A percentile compares a stretch with the other conserved stretches of the same genome.
phyloP scores from a whole-genome alignment of 1,284 basidiomycete species.

The Fomitopsis schrenkii region DNA sequence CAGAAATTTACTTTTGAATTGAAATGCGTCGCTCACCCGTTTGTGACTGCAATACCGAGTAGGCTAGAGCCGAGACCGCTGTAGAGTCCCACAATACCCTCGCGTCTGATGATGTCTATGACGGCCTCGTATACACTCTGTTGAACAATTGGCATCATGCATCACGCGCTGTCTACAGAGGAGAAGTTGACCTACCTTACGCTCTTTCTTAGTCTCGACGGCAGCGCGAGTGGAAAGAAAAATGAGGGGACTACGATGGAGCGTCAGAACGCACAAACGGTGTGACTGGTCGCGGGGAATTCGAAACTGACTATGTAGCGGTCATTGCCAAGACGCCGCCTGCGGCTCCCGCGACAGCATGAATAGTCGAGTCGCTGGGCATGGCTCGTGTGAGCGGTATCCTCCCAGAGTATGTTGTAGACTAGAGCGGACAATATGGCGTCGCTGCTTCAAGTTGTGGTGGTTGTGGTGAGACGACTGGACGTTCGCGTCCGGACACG shows the following conservation, averaged over 20 bases:
- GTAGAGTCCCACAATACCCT: conserved; percentile 86
- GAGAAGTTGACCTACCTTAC: conserved; percentile 45
- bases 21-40: conserved; percentile 53
- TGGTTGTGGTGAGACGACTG: background rate
- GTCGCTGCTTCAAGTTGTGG: background rate
- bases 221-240: conserved; percentile 93
- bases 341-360: conserved; percentile 85
- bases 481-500: background rate
- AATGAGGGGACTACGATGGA: conserved; percentile 71
- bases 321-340: conserved; percentile 92
- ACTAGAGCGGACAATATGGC: background rate
- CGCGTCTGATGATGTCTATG: conserved; percentile 75
- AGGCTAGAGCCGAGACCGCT: conserved; percentile 85
- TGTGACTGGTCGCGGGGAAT: background rate
- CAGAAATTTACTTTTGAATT: background rate
- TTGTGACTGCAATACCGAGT: conserved; percentile 90
- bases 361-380: conserved; percentile 83
- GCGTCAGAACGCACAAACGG: conserved; percentile 4
- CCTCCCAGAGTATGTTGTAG: background rate
- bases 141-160: conserved; percentile 3
- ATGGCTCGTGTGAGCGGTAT: conserved; percentile 13
- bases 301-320: conserved; percentile 66
- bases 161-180: background rate
- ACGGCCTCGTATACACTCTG: conserved; percentile 59
- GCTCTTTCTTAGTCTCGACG: conserved; percentile 79